A percentile compares a stretch with the other conserved stretches of the same genome.
phyloP scores from a whole-genome alignment of 768 basidiomycete species.

The Xerocomus brunneocitrinus region DNA sequence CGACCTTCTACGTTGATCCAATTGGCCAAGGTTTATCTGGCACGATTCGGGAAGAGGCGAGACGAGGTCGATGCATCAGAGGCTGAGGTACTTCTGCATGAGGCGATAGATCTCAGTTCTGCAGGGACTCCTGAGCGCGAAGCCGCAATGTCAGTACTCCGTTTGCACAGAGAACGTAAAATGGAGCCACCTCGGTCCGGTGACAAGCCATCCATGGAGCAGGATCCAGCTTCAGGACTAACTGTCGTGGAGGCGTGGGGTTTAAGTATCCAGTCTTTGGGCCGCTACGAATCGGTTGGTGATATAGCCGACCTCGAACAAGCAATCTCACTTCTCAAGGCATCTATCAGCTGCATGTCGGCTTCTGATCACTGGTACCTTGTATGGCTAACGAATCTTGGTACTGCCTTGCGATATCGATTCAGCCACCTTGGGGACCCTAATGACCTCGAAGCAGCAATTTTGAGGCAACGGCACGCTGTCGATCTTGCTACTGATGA shows the following conservation, averaged over 20 bases:
- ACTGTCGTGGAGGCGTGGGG: neutral
- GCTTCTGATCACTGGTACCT: neutral
- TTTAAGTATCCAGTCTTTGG: too few species aligned
- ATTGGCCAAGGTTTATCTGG: neutral
- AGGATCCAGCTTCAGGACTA: neutral
- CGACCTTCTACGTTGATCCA: neutral
- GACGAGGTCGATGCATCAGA: neutral
- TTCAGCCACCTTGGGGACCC: neutral
- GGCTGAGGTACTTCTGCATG: neutral
- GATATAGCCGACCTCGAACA: neutral
- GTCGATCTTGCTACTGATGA: neutral
- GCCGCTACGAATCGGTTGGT: too few species aligned
- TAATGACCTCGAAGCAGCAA: neutral
- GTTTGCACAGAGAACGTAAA: too few species aligned
- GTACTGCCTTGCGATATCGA: neutral
- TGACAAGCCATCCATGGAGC: neutral
- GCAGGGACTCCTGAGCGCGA: too few species aligned
- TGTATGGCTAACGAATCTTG: neutral
- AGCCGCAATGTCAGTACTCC: too few species aligned
- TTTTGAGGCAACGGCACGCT: neutral
- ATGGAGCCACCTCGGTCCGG: too few species aligned
- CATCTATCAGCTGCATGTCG: neutral
- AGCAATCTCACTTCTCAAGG: neutral
- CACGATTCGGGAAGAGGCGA: neutral
- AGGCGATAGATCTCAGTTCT: neutral